A percentile compares a stretch with the other conserved stretches of the same genome.
Conservation (phyloP, 2,329 filamentous ascomycete genomes). For the Plectosphaerella sp. region DNA sequence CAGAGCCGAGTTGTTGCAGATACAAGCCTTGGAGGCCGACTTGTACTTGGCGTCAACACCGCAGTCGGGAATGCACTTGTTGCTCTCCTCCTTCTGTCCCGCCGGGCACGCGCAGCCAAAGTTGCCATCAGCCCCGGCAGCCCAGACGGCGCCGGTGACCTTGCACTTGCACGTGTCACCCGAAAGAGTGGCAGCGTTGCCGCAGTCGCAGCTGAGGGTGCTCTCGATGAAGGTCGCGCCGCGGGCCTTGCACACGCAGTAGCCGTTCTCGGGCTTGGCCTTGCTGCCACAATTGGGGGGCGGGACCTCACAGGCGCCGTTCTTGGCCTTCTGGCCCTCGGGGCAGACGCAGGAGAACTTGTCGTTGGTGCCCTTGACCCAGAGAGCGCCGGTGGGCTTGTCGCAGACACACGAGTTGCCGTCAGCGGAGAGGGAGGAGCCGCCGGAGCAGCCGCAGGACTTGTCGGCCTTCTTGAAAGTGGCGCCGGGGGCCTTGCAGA, state of each 20-base stretch:
- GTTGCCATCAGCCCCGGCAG: background rate
- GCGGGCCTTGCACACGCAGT: background rate
- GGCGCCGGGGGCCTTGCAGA: background rate
- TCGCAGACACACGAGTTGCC: background rate
- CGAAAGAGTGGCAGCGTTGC: background rate
- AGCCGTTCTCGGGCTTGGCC: background rate
- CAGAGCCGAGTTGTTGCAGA: background rate
- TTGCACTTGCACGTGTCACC: background rate
- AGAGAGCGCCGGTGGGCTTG: background rate
- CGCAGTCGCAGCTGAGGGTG: background rate
- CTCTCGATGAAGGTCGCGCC: background rate
- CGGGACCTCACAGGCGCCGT: background rate
- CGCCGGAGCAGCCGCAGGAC: background rate
- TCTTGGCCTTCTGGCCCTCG: background rate
- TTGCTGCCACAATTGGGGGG: background rate
- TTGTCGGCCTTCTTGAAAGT: background rate
- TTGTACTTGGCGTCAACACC: background rate
- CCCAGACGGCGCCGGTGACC: background rate
- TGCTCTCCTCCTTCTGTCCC: background rate
- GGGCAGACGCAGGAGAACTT: background rate
- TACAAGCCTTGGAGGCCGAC: background rate
- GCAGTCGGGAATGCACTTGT: background rate
- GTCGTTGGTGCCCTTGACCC: background rate
- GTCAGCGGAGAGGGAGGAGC: background rate
- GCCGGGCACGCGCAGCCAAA: background rate